Evolutionary conservation across 2,329 filamentous ascomycete genomes (phyloP), one percentile per base, ranked within the genome.

Genomic region (Elsinoe australis): DNA sequence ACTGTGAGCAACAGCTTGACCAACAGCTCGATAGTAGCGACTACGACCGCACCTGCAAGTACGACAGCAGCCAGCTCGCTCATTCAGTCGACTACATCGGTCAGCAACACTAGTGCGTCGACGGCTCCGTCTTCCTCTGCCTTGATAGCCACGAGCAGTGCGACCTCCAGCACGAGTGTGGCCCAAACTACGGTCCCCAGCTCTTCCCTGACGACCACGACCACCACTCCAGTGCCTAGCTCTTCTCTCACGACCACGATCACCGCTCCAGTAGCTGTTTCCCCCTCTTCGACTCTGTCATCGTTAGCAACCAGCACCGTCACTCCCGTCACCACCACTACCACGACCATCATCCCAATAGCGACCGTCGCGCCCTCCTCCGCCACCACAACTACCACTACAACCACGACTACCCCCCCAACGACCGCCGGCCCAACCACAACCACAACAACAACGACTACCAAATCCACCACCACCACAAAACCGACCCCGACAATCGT

Each of bases 401-500:
- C 28, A 14, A 49, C 36, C 4, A 44, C 38, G 6, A 15, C 18
- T 26, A 17, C 32, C n/a, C 24, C 49, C 4, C 15, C 32, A 1
- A 49, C 41, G 5, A 33, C 45, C 12, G 35, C 49, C 5, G 28
- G 32, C 5, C 7, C 15, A 3, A 39, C 35, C 2, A 15, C 41
- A 3, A 32, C 41, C 1, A 33, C 17, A 33, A 36, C 32, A 2
- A 29, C 33, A n/a, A 29, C 46, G 4, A 29, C 15, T 7, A 21
- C 12, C 21, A 21, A 22, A 18, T 28, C 46, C 17, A 31, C 34
- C 12, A 36, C 46, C 12, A 17, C 32, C 15, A 28, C 33, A 19
- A 48, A 48, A n/a, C 41, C 48, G 7, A 46, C 31, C 9, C 47
- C 50, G 3, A 36, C 50, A 2, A 15, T 44, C 5, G 39, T 44